Evolutionary conservation across 805 yeast species (phyloP).

Genomic region (Wickerhamiella kazuoi): DNA sequence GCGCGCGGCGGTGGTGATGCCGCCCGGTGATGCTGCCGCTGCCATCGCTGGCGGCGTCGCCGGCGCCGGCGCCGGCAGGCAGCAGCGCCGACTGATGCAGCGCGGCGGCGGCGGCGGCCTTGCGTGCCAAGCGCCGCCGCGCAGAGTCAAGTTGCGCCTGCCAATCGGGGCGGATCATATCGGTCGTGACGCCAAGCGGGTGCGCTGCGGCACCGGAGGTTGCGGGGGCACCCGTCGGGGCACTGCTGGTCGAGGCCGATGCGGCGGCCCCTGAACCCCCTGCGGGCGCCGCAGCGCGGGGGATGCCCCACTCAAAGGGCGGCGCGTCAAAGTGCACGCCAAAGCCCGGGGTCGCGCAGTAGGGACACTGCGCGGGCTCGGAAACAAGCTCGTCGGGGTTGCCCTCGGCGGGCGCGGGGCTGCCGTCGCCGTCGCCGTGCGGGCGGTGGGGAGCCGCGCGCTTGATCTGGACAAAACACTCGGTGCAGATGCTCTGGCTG

Average conservation of each 20-base stretch:
- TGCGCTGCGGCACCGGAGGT: not conserved
- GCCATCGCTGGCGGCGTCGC: not conserved
- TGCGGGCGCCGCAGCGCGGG: slow-evolving; percentile 2
- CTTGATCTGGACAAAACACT: slow-evolving; percentile 91
- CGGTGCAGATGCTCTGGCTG: slow-evolving; percentile 83
- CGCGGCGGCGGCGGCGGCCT: slow-evolving; percentile 88
- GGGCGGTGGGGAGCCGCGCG: slow-evolving; percentile 88
- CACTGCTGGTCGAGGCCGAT: slow-evolving; percentile 3
- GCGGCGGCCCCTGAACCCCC: slow-evolving; percentile 4
- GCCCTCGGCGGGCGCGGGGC: slow-evolving; percentile 30
- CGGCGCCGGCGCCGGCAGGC: slow-evolving; percentile 16
- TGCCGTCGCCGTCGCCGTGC: slow-evolving; percentile 32
- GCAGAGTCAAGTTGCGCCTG: slow-evolving; percentile 55
- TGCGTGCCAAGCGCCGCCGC: slow-evolving; percentile 56
- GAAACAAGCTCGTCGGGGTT: slow-evolving; percentile 34
- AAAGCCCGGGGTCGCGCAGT: slow-evolving; percentile 73
- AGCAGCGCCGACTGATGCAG: slow-evolving; percentile 74
- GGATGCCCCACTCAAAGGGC: slow-evolving; percentile 31
- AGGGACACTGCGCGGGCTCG: slow-evolving; percentile 84
- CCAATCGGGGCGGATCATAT: slow-evolving; percentile 86
- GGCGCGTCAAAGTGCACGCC: slow-evolving; percentile 70
- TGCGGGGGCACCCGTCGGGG: slow-evolving; percentile 15
- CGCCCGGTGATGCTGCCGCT: not conserved
- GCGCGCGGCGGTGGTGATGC: not conserved
- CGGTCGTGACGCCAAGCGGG: slow-evolving; percentile 42